phyloP scores from a whole-genome alignment of 2,329 filamentous ascomycete species.

The Scedosporium dehoogii region DNA sequence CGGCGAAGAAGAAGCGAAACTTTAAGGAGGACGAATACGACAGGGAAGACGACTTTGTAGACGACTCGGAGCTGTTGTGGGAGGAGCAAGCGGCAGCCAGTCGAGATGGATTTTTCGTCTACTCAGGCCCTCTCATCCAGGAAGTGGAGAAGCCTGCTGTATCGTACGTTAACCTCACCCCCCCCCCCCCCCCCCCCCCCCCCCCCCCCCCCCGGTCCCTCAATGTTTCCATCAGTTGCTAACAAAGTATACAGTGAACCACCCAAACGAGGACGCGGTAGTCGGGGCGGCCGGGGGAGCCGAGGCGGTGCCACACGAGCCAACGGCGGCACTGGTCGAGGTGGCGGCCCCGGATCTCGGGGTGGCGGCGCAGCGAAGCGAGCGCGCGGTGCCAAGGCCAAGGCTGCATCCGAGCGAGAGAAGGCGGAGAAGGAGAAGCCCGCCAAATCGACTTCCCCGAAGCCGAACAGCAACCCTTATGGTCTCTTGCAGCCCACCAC shows the following conservation, averaged over 20 bases:
- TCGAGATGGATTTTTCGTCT: conserved; percentile 96
- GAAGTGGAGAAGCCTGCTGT: conserved; percentile 66
- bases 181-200: not conserved
- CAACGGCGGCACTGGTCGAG: conserved; percentile 17
- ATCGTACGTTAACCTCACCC: conserved; percentile 32
- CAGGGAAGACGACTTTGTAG: conserved; percentile 74
- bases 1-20: conserved; percentile 67
- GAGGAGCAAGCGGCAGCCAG: conserved; percentile 90
- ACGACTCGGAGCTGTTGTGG: conserved; percentile 92
- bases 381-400: conserved; percentile 2
- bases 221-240: too few species aligned
- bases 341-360: conserved; percentile 57
- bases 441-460: not conserved
- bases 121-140: conserved; percentile 81
- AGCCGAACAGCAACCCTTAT: conserved; percentile 5
- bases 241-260: conserved; percentile 44
- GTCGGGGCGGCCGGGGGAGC: conserved; percentile 36
- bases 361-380: conserved; percentile 37
- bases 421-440: conserved; percentile 7
- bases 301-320: conserved; percentile 29
- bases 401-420: conserved; percentile 3
- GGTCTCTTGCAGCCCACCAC: conserved; percentile 5
- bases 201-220: not conserved
- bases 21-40: conserved; percentile 78
- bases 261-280: conserved; percentile 56